Evolutionary conservation across 2,329 filamentous ascomycete genomes (phyloP).

Genomic region (Chlorencoelia australis): DNA sequence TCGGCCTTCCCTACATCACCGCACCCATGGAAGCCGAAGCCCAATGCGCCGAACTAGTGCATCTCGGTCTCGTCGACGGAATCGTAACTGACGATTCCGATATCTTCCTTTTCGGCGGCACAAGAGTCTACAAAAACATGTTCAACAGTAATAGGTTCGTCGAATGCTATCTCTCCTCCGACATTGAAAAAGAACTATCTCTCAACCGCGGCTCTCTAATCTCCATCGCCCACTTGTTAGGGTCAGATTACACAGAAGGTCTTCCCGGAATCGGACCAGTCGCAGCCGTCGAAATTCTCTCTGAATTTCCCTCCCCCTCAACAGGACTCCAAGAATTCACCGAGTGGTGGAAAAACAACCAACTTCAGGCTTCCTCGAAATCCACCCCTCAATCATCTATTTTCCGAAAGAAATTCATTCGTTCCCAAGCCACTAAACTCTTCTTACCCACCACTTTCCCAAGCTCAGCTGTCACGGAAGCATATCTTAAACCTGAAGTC

Average conservation of each 20-base stretch:
- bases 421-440: constrained; percentile 67
- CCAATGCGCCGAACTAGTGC: constrained; percentile 87
- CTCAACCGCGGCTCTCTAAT: constrained; percentile 83
- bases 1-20: constrained; percentile 92
- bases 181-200: constrained; percentile 82
- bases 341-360: constrained; percentile 69
- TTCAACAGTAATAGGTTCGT: constrained; percentile 98
- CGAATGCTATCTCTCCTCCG: constrained; percentile 79
- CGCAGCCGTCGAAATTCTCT: constrained; percentile 86
- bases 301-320: constrained; percentile 59
- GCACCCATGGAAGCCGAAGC: constrained; percentile 99
- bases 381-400: constrained; percentile 52
- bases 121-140: constrained; percentile 98
- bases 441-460: constrained; percentile 80
- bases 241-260: constrained; percentile 91
- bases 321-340: constrained; percentile 62
- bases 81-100: constrained; percentile 98
- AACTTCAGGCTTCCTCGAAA: constrained; percentile 38
- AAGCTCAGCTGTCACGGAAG: constrained; percentile 63
- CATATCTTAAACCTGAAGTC: constrained; percentile 80
- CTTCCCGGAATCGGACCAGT: constrained; percentile 86
- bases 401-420: constrained; percentile 82
- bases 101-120: constrained; percentile 93
- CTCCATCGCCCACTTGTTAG: constrained; percentile 78
- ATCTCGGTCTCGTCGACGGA: constrained; percentile 81